phyloP scores from a whole-genome alignment of 2,329 filamentous ascomycete species.

The Cordyceps militaris region DNA sequence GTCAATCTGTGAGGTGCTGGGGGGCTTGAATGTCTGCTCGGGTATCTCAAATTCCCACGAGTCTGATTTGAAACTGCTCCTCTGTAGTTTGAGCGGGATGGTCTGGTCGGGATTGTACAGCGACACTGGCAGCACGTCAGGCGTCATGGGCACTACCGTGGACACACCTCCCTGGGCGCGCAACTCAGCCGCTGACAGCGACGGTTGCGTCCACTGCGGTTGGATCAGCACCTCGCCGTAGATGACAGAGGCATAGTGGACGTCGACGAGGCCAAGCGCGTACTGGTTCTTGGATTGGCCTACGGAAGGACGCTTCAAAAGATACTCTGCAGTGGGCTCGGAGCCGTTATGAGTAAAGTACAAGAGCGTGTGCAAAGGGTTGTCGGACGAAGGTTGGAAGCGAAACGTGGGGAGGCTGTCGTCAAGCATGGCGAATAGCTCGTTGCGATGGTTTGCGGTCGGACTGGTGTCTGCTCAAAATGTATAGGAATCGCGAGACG shows the following conservation, averaged over 20 bases:
- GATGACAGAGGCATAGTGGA: conserved; percentile 70
- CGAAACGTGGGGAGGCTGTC: conserved; percentile 78
- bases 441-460: neutral
- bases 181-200: conserved; percentile 73
- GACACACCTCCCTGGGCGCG: conserved; percentile 59
- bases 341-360: conserved; percentile 66
- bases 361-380: conserved; percentile 49
- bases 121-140: conserved; percentile 73
- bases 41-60: conserved; percentile 93
- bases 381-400: conserved; percentile 45
- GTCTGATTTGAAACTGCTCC: conserved; percentile 67
- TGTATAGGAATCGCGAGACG: neutral
- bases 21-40: conserved; percentile 72
- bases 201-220: conserved; percentile 80
- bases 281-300: conserved; percentile 74
- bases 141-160: conserved; percentile 62
- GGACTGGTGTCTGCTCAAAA: neutral
- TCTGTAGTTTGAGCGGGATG: conserved; percentile 61
- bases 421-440: conserved; percentile 63
- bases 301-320: conserved; percentile 66
- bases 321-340: conserved; percentile 72
- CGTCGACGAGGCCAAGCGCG: conserved; percentile 77
- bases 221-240: conserved; percentile 80
- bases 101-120: conserved; percentile 92
- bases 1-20: conserved; percentile 73